Evolutionary conservation across 2,329 filamentous ascomycete genomes (phyloP).

Genomic region (Claviceps digitariae): DNA sequence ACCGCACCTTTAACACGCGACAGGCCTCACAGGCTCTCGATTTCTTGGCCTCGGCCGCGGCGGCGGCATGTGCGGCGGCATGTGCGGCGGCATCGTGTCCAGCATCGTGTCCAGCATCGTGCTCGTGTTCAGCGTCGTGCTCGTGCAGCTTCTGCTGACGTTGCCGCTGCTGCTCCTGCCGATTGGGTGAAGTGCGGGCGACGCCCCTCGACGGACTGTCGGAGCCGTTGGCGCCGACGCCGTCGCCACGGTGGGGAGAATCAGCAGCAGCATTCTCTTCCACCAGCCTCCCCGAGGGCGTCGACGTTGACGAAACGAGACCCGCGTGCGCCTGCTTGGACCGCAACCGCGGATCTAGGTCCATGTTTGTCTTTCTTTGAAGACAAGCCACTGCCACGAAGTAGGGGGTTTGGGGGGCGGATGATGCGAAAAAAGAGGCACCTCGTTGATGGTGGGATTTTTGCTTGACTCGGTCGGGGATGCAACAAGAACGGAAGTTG

Average conservation of each 20-base stretch:
- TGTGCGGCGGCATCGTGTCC: constrained; percentile 11
- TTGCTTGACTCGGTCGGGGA: background rate
- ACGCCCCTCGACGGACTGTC: constrained; percentile 1
- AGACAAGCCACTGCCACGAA: too few species aligned
- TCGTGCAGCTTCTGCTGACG: background rate
- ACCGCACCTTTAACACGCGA: constrained; percentile 67
- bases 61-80: constrained; percentile 5
- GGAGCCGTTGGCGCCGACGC: constrained; percentile 4
- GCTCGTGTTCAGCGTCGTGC: constrained; percentile 3
- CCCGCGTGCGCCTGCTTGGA: constrained; percentile 12
- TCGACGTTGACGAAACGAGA: too few species aligned
- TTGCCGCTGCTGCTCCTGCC: constrained; percentile 8
- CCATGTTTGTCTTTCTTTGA: constrained; percentile 13
- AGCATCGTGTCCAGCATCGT: background rate
- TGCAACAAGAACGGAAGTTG: constrained; percentile 11
- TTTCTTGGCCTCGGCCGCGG: constrained; percentile 42
- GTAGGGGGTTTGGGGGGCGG: too few species aligned
- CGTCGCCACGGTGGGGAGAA: constrained; percentile 9
- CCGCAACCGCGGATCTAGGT: constrained; percentile 20
- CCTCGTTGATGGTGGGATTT: too few species aligned
- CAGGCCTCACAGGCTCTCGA: constrained; percentile 64
- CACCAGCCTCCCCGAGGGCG: too few species aligned
- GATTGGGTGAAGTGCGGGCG: background rate
- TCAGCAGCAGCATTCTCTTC: background rate
- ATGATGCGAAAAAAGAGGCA: too few species aligned